These are phyloP conservation scores for Pythium phragmitis DNA, from an alignment of 352 stramenopile genomes.

Conservation along the genomic window DNA sequence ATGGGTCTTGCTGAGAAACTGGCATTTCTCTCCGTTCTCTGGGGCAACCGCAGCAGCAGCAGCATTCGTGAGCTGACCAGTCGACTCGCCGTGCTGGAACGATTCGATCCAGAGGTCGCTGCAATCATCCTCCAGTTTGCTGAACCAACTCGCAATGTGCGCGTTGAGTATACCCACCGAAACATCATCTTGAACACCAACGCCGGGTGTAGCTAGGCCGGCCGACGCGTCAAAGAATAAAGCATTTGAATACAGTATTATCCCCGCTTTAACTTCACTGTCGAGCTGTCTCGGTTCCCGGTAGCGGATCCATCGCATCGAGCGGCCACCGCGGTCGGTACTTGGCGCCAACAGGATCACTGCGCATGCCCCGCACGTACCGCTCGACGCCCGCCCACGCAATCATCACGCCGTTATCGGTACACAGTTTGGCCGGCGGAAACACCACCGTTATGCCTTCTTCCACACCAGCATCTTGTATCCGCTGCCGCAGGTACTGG, in stretches of 20 bases:
- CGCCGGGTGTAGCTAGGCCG: too few relatives aligned
- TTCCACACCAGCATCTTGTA: constrained; percentile 62
- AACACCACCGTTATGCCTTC: constrained; percentile 53
- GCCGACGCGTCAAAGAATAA: too few relatives aligned
- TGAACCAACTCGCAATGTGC: too few relatives aligned
- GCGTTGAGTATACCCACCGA: too few relatives aligned
- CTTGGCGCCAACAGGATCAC: constrained; percentile 43
- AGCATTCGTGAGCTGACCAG: too few relatives aligned
- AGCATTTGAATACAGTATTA: neutral
- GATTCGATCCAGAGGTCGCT: neutral
- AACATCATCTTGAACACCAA: too few relatives aligned
- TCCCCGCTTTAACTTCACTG: neutral
- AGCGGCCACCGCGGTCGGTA: constrained; percentile 82
- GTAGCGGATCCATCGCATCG: constrained; percentile 49
- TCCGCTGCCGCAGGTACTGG: constrained; percentile 86
- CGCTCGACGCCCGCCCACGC: constrained; percentile 92
- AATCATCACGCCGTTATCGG: constrained; percentile 98
- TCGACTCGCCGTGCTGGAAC: neutral
- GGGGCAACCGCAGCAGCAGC: too few relatives aligned
- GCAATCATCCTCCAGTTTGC: neutral
- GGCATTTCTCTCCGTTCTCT: too few relatives aligned
- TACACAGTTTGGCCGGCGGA: constrained; percentile 91
- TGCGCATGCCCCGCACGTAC: constrained; percentile 53
- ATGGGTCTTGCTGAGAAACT: too few relatives aligned
- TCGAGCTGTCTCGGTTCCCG: neutral